Evolutionary conservation across 108 stramenopile species (phyloP).

Genomic region (Nannochloropsis gaditana): DNA sequence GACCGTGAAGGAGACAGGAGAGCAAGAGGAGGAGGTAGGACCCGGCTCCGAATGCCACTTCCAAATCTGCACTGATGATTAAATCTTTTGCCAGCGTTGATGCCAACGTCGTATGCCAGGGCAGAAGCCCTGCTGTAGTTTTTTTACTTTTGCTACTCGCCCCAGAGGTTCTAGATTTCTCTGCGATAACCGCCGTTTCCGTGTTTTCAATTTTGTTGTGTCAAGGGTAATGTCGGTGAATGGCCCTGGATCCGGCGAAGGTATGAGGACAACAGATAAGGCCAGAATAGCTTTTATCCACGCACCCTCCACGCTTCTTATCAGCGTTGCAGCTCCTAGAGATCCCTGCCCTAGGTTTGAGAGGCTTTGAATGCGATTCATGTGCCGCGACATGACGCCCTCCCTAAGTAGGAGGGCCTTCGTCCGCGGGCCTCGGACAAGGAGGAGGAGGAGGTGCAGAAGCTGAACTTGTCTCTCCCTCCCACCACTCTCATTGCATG

Average conservation of each 20-base stretch:
- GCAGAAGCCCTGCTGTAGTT: background rate
- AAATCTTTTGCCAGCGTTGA: slow-evolving; percentile 6
- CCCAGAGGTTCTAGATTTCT: too few species aligned
- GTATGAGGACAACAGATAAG: background rate
- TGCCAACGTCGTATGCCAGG: background rate
- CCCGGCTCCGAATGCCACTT: background rate
- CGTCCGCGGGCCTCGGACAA: background rate
- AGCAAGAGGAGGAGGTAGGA: background rate
- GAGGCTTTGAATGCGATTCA: background rate
- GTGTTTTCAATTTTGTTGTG: background rate
- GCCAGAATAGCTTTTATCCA: background rate
- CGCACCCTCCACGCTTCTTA: background rate
- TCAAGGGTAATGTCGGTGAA: background rate
- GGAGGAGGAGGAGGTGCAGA: background rate
- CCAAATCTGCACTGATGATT: background rate
- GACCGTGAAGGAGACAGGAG: background rate
- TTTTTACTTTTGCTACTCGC: background rate
- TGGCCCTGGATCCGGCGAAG: background rate
- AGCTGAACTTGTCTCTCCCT: background rate
- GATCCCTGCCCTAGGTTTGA: background rate
- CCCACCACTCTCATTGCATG: background rate
- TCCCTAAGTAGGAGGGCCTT: background rate
- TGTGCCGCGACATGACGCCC: background rate
- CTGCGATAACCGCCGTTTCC: background rate
- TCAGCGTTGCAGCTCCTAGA: background rate